Percentiles rank a stretch among this genome's conserved stretches.
Conservation (phyloP, 331 rosid species). For the Pyrus hybrid region DNA sequence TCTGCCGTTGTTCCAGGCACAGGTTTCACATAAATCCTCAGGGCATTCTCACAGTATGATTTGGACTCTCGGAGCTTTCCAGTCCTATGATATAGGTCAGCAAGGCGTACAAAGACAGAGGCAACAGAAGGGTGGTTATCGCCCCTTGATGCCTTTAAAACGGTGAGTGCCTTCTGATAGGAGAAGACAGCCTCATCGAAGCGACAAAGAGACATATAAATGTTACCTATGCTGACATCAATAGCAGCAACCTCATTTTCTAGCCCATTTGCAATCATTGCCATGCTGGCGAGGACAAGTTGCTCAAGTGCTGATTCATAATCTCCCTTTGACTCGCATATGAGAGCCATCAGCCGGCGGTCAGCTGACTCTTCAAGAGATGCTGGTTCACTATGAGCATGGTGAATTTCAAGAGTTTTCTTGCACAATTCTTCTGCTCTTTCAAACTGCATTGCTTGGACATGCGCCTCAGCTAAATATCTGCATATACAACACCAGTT, state of each 20-base stretch:
- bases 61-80: slow-evolving; percentile 95
- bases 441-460: slow-evolving; percentile 97
- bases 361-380: slow-evolving; percentile 99
- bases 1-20: slow-evolving; percentile 92
- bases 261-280: slow-evolving; percentile 90
- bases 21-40: slow-evolving; percentile 84
- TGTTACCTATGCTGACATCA: slow-evolving; percentile 93
- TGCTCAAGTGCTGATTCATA: slow-evolving; percentile 86
- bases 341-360: slow-evolving; percentile 82
- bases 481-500: slow-evolving; percentile 30
- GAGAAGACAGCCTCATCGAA: slow-evolving; percentile 95
- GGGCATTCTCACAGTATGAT: slow-evolving; percentile 87
- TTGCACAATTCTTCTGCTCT: slow-evolving; percentile 87
- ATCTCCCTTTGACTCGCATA: slow-evolving; percentile 86
- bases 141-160: slow-evolving; percentile 79
- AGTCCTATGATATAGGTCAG: slow-evolving; percentile 88
- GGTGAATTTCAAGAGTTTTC: slow-evolving; percentile 87
- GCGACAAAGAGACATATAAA: slow-evolving; percentile 90
- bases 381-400: slow-evolving; percentile 89
- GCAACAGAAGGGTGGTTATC: slow-evolving; percentile 93
- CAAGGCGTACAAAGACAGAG: slow-evolving; percentile 84
- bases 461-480: slow-evolving; percentile 96
- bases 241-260: slow-evolving; percentile 89
- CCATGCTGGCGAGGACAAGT: slow-evolving; percentile 97
- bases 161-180: slow-evolving; percentile 97